Percentiles rank a stretch among this genome's conserved stretches.
These are phyloP conservation scores for Grosmannia serpens DNA, from an alignment of 2,329 filamentous ascomycete genomes.

Conservation along the genomic window DNA sequence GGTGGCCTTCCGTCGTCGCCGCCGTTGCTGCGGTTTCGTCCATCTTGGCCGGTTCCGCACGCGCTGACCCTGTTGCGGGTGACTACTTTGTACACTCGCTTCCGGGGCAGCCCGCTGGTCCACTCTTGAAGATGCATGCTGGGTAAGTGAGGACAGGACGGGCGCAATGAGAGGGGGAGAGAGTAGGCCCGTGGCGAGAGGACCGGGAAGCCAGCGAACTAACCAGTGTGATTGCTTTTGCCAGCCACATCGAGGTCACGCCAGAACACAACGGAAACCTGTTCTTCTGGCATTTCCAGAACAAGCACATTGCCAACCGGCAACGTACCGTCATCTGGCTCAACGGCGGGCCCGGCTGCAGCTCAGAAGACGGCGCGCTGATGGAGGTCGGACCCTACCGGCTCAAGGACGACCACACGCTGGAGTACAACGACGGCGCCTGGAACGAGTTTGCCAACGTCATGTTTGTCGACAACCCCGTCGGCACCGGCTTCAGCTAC, in stretches of 20 bases:
- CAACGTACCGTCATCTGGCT: conserved; percentile 93
- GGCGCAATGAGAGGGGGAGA: conserved; percentile 13
- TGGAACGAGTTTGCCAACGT: conserved; percentile 98
- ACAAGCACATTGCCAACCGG: conserved; percentile 84
- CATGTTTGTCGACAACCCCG: conserved; percentile 93
- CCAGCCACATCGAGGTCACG: conserved; percentile 81
- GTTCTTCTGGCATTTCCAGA: conserved; percentile 98
- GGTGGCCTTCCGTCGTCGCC: conserved; percentile 15
- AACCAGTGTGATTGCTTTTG: neutral
- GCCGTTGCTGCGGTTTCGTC: conserved; percentile 27
- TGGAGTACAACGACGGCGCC: conserved; percentile 81
- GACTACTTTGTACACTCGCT: conserved; percentile 85
- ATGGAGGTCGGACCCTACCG: conserved; percentile 96
- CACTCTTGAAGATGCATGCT: conserved; percentile 92
- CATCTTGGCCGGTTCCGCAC: conserved; percentile 24
- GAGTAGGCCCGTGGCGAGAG: conserved; percentile 5
- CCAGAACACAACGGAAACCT: conserved; percentile 80
- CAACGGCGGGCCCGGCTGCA: conserved; percentile 93
- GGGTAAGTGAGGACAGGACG: conserved; percentile 49
- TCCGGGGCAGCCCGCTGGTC: conserved; percentile 70
- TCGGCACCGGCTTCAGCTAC: conserved; percentile 93
- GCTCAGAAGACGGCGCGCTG: conserved; percentile 89
- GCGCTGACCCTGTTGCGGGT: conserved; percentile 45
- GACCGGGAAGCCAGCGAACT: neutral
- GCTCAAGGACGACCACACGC: conserved; percentile 58